phyloP scores from a whole-genome alignment of 768 basidiomycete species.

The Xerocomus potaroensis region DNA sequence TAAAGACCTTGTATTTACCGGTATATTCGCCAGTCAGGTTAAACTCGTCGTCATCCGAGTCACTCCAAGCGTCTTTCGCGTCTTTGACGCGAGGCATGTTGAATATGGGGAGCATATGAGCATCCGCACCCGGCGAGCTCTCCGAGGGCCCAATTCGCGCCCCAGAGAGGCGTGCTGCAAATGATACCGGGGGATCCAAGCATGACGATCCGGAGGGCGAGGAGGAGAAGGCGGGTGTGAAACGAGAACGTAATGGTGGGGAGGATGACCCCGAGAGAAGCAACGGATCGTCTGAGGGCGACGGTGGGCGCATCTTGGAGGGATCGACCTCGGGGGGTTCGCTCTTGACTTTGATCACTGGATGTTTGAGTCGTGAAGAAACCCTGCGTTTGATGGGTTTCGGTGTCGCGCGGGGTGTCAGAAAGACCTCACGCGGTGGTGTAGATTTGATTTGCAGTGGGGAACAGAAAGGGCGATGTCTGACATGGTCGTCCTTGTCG shows the following conservation, averaged over 20 bases:
- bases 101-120: slow-evolving; percentile 19
- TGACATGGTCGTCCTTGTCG: neutral
- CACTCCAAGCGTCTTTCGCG: slow-evolving; percentile 20
- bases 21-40: slow-evolving; percentile 58
- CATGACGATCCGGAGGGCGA: slow-evolving; percentile 21
- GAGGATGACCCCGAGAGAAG: slow-evolving; percentile 47
- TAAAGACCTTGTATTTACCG: slow-evolving; percentile 53
- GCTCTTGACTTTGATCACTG: slow-evolving; percentile 42
- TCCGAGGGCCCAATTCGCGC: neutral
- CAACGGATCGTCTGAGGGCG: slow-evolving; percentile 73
- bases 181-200: slow-evolving; percentile 6
- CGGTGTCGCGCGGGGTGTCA: slow-evolving; percentile 27
- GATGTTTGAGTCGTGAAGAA: slow-evolving; percentile 20
- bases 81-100: slow-evolving; percentile 3
- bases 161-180: slow-evolving; percentile 22
- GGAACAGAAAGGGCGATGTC: slow-evolving; percentile 24
- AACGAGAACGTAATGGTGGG: slow-evolving; percentile 28
- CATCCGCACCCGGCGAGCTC: slow-evolving; percentile 1
- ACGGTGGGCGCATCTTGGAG: slow-evolving; percentile 57
- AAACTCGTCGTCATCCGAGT: slow-evolving; percentile 30
- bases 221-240: slow-evolving; percentile 35
- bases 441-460: slow-evolving; percentile 52
- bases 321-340: slow-evolving; percentile 66
- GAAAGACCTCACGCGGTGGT: slow-evolving; percentile 62
- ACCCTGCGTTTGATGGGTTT: slow-evolving; percentile 39